These are phyloP conservation scores for Hypoxylon lenormandii DNA, from an alignment of 495 filamentous ascomycete species.

Conservation along the genomic window DNA sequence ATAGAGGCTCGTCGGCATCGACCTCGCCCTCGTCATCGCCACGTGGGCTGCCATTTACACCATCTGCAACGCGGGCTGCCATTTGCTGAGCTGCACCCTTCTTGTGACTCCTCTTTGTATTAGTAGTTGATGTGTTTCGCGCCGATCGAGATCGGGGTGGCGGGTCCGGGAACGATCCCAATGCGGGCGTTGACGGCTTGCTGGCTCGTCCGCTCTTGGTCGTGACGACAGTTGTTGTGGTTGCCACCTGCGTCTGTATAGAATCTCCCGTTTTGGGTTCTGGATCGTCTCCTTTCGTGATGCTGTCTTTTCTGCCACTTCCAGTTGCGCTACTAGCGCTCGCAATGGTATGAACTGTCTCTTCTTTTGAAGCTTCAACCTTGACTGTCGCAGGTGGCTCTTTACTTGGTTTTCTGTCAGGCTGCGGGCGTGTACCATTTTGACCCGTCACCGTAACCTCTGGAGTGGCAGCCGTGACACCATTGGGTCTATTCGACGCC, in stretches of 20 bases:
- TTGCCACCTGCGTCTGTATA: constrained; percentile 48
- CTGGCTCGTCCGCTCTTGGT: constrained; percentile 69
- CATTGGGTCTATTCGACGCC: constrained; percentile 65
- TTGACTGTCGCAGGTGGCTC: constrained; percentile 53
- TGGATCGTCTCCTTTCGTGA: constrained; percentile 47
- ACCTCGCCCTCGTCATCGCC: constrained; percentile 69
- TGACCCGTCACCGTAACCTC: constrained; percentile 47
- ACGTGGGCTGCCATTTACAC: constrained; percentile 52
- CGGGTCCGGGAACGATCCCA: constrained; percentile 64
- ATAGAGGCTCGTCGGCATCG: constrained; percentile 84
- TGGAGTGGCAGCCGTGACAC: constrained; percentile 47
- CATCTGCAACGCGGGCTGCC: constrained; percentile 51
- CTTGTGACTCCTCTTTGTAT: constrained; percentile 76
- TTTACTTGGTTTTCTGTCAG: constrained; percentile 56
- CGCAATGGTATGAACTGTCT: constrained; percentile 37
- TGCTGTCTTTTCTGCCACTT: constrained; percentile 51
- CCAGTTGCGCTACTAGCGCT: constrained; percentile 44
- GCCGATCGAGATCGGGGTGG: constrained; percentile 55
- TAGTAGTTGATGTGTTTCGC: constrained; percentile 49
- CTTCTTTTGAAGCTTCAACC: constrained; percentile 49
- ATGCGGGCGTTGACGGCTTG: constrained; percentile 73
- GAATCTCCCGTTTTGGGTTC: constrained; percentile 51
- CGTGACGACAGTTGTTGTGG: constrained; percentile 52
- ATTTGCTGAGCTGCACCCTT: constrained; percentile 67
- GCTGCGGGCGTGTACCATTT: constrained; percentile 44